phyloP scores from a whole-genome alignment of 805 yeast species.

The Kockiozyma suomiensis region DNA sequence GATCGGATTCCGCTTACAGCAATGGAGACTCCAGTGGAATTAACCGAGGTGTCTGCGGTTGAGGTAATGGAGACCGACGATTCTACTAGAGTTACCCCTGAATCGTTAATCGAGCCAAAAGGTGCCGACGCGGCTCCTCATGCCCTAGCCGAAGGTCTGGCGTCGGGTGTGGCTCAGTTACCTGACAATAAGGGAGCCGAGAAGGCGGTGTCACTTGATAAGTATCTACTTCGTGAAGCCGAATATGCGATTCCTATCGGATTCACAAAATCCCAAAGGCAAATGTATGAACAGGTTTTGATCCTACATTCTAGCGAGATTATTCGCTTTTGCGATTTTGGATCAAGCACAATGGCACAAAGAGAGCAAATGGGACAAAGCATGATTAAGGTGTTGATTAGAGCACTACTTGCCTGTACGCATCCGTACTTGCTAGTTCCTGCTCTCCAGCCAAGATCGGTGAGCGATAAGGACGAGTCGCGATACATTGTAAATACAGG shows the following conservation, averaged over 20 bases:
- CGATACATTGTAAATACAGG: slow-evolving; percentile 33
- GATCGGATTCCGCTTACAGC: not conserved
- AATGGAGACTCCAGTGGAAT: not conserved
- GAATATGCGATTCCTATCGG: slow-evolving; percentile 83
- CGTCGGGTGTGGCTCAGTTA: slow-evolving; percentile 24
- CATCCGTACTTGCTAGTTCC: slow-evolving; percentile 87
- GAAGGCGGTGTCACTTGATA: slow-evolving; percentile 23
- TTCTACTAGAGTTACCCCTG: slow-evolving; percentile 3
- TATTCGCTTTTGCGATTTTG: slow-evolving; percentile 74
- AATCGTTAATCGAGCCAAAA: not conserved
- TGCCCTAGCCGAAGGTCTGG: slow-evolving; percentile 26
- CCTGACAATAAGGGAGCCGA: slow-evolving; percentile 26
- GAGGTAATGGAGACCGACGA: slow-evolving; percentile 1
- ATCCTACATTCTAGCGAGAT: slow-evolving; percentile 91
- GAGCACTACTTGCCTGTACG: slow-evolving; percentile 77
- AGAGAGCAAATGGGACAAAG: slow-evolving; percentile 66
- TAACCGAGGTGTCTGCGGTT: not conserved
- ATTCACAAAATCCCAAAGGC: slow-evolving; percentile 82
- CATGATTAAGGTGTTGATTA: slow-evolving; percentile 69
- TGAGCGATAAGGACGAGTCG: slow-evolving; percentile 42
- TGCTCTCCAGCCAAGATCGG: slow-evolving; percentile 81
- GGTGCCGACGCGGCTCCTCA: slow-evolving; percentile 12
- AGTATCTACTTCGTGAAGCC: slow-evolving; percentile 42
- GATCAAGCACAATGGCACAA: slow-evolving; percentile 44
- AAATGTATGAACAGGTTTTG: slow-evolving; percentile 86